Evolutionary conservation across 345 rosid species (phyloP).

Genomic region (Pelargonium nanum): DNA sequence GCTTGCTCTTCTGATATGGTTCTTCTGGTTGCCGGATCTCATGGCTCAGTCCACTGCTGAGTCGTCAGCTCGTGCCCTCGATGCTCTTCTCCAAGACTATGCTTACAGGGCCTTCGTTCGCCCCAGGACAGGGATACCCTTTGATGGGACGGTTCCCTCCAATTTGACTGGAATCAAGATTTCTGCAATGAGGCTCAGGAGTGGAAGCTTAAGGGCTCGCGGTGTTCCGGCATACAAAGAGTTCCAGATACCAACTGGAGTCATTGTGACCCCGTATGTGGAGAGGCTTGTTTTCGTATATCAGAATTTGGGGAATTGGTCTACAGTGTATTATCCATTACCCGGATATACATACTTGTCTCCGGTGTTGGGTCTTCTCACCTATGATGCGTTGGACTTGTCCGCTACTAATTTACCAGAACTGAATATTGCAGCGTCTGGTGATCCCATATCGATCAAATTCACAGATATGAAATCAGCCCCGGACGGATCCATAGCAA

Average conservation of each 20-base stretch:
- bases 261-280: slow-evolving; percentile 47
- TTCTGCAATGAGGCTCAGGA: slow-evolving; percentile 71
- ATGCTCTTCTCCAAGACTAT: slow-evolving; percentile 78
- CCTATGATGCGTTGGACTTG: slow-evolving; percentile 64
- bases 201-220: slow-evolving; percentile 61
- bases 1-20: slow-evolving; percentile 26
- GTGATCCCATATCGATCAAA: slow-evolving; percentile 42
- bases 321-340: slow-evolving; percentile 50
- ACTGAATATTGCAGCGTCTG: slow-evolving; percentile 34
- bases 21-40: slow-evolving; percentile 17
- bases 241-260: slow-evolving; percentile 48
- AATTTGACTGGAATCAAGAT: slow-evolving; percentile 62
- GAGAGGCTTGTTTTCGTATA: slow-evolving; percentile 77
- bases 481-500: slow-evolving; percentile 47
- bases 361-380: slow-evolving; percentile 76
- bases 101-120: slow-evolving; percentile 56
- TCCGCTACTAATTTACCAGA: slow-evolving; percentile 41
- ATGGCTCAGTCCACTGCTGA: slow-evolving; percentile 23
- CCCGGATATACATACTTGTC: slow-evolving; percentile 46
- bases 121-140: slow-evolving; percentile 65
- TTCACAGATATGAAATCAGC: slow-evolving; percentile 43
- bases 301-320: slow-evolving; percentile 80
- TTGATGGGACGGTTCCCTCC: slow-evolving; percentile 45
- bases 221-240: slow-evolving; percentile 49
- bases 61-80: slow-evolving; percentile 39